These are phyloP conservation scores for Panellus pusillus DNA, from an alignment of 768 basidiomycete species.

Conservation along the genomic window DNA sequence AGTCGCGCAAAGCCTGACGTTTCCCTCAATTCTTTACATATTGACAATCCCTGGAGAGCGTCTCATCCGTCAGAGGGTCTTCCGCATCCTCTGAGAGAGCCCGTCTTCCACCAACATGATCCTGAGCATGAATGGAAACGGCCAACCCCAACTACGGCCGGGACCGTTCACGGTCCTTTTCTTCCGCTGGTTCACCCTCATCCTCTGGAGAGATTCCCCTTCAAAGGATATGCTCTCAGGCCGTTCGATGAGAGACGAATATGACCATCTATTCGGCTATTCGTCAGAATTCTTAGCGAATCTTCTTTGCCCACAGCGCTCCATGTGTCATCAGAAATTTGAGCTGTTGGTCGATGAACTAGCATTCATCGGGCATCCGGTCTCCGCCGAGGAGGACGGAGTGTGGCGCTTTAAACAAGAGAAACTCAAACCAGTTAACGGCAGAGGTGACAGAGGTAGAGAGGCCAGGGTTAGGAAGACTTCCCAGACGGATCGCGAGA, in stretches of 20 bases:
- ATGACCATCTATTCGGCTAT: slow-evolving; percentile 77
- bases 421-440: slow-evolving; percentile 38
- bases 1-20: slow-evolving; percentile 63
- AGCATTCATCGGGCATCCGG: slow-evolving; percentile 93
- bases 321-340: slow-evolving; percentile 92
- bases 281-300: slow-evolving; percentile 78
- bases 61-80: slow-evolving; percentile 49
- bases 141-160: slow-evolving; percentile 40
- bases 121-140: slow-evolving; percentile 67
- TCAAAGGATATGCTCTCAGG: slow-evolving; percentile 43
- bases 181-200: slow-evolving; percentile 44
- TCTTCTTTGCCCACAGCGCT: slow-evolving; percentile 72
- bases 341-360: slow-evolving; percentile 90
- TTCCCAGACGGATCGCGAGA: slow-evolving; percentile 31
- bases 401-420: slow-evolving; percentile 76
- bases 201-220: slow-evolving; percentile 53
- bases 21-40: slow-evolving; percentile 44
- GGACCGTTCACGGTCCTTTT: slow-evolving; percentile 56
- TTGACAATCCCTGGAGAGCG: slow-evolving; percentile 76
- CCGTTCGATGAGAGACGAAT: slow-evolving; percentile 43
- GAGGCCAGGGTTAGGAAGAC: slow-evolving; percentile 45
- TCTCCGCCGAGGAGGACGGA: slow-evolving; percentile 73
- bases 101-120: slow-evolving; percentile 29
- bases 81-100: slow-evolving; percentile 24
- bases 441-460: slow-evolving; percentile 48